Conservation (phyloP, 1,139 yeast species). For the Yamadazyma pseudoaaseri region DNA sequence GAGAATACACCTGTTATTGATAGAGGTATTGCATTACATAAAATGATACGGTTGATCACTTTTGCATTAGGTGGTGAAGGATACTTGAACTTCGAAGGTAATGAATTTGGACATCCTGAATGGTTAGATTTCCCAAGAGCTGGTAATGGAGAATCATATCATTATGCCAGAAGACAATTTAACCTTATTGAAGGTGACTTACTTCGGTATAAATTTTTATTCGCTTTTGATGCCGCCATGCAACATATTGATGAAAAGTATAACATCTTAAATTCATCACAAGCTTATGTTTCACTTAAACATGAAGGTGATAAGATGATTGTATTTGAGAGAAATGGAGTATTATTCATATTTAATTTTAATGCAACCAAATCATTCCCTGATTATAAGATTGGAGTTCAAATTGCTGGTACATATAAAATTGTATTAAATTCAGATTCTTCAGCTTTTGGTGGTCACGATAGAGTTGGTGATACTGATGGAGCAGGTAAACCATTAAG, state of each 20-base stretch:
- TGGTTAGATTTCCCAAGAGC: conserved; percentile 96
- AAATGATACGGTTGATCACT: conserved; percentile 82
- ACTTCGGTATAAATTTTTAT: conserved; percentile 74
- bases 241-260: conserved; percentile 69
- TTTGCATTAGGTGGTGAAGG: conserved; percentile 95
- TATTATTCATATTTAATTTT: conserved; percentile 83
- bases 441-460: conserved; percentile 76
- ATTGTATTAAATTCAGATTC: conserved; percentile 77
- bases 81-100: conserved; percentile 92
- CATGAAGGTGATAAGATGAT: conserved; percentile 86
- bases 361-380: conserved; percentile 81
- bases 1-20: conserved; percentile 77
- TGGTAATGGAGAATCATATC: conserved; percentile 86
- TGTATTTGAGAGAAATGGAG: conserved; percentile 85
- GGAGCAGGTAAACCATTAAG: conserved; percentile 37
- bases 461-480: conserved; percentile 57
- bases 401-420: conserved; percentile 71
- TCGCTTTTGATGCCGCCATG: conserved; percentile 80
- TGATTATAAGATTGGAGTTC: conserved; percentile 89
- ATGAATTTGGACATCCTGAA: conserved; percentile 98
- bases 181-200: conserved; percentile 77
- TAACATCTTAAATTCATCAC: conserved; percentile 73
- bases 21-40: conserved; percentile 87
- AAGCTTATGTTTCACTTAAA: conserved; percentile 85
- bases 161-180: conserved; percentile 94